Base-by-base conservation (phyloP, 805 yeast species). In the Kregervanrija fluxuum region DNA sequence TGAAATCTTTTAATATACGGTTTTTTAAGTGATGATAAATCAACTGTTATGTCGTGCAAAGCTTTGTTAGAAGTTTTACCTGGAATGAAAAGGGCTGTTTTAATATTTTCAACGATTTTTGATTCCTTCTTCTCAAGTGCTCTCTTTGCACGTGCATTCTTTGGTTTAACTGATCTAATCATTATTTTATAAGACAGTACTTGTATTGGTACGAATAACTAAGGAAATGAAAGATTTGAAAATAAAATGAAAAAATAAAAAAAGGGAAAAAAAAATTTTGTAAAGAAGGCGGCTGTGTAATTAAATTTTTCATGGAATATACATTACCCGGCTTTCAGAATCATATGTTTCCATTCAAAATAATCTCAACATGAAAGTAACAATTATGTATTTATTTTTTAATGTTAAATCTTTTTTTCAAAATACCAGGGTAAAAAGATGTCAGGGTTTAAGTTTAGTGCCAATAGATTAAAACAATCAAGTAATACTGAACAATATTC, bases 131-230 rank as follows among this genome's bases (percentile, higher is more conserved):
- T 84, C 50, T 89, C 95, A 51, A 90, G 62, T 6, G 96, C 98
- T 66, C 99, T 80, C 70, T 93, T 93, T 45, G 96, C 79, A 60
- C 98, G 88, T 44, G 96, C 96, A 60, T 83, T 93, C 69, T 89
- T 90, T 33, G 99, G 98, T 54, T 88, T 83, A 38, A 82, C 70
- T 38, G 73, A 62, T 73, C 75, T 66, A 49, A 66, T 66, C 70
- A 66, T 66, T 28, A 6, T 22, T 5, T 6, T 22, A 22, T 22
- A 22, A 22, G 2, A 5, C 6, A 5, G 28, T 22, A 22, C 28
- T 22, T 22, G 28, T 4, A 22, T 22, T 5, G 28, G 6, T 22
- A 22, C 28, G 8, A 6, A 22, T 22, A 22, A 6, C 28, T 22
- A 22, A 22, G 28, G 8, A 22, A 22, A 6, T 22, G 6, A 22